Evolutionary conservation across 2,329 filamentous ascomycete genomes (phyloP), one percentile per base, ranked within the genome.

Genomic region (Clarireedia hainanense): DNA sequence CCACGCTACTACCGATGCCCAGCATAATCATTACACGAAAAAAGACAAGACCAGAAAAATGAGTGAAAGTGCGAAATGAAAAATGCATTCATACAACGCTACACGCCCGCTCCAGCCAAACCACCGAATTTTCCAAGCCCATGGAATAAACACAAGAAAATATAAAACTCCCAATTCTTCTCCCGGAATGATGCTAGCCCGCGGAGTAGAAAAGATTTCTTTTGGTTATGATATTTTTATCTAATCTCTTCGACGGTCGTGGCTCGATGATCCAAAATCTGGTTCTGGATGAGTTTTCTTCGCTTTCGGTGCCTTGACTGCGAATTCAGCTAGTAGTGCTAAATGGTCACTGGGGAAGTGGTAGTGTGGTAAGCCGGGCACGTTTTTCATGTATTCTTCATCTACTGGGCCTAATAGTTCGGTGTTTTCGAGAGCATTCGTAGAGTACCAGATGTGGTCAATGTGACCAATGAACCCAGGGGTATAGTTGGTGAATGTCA

Each of bases 371-470:
- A 88, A 88, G 1, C 86, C 86, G 42, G 86, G 85, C 20, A 89
- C 84, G 51, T 79, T 78, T 64, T 81, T 78, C 64, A 89, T 78
- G 69, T 89, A 89, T 42, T 85, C 80, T 65, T 81, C 80, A 70
- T 89, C 86, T 47, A 89, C 82, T 61, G 86, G 80, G 49, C 85
- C 86, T 26, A 89, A 78, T 46, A 89, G 71, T 34, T 80, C 81
- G 5, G 80, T 81, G 37, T 86, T 83, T 63, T 86, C 81, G 52
- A 89, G 74, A 42, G 80, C 76, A 65, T 86, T 88, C 4, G 90
- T 92, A 56, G 91, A 91, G 73, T 95, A 99, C 91, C 91, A 97
- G 66, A 99, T 90, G 72, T 97, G 96, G 70, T 99, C 94, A 63
- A 99, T 88, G 56, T 95, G 89, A 60, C 91, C 91, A 51, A 83